Evolutionary conservation across 371 early-diverging fungal genomes (phyloP), one percentile per base, ranked within the genome.

Genomic region (Conidiobolus incongruus): DNA sequence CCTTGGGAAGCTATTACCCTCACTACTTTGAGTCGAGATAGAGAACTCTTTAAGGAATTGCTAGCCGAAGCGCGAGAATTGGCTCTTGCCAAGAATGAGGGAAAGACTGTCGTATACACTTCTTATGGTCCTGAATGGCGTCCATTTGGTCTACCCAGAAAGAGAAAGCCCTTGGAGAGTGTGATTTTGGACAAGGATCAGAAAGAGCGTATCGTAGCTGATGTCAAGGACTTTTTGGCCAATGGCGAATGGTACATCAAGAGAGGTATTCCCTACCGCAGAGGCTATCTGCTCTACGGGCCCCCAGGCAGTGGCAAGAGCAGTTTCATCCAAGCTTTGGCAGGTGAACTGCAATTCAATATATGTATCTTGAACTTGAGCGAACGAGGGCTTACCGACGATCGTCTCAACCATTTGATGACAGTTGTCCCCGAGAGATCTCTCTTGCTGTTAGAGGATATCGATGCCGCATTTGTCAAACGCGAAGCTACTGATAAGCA

Each of bases 271-370:
- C 97, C 97, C 1, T 94, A 95, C 55, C 68, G 97, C 30, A 66
- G 99, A 28, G 99, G 99, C 1, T 98, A 98, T 56, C 57, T 98
- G 41, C 66, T 99, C 2, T 81, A 95, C 58, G 99, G 99, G 1
- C 93, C 95, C 22, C 99, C 99, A 0, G 99, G 99, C 11, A 89
- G 88, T 19, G 99, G 99, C 19, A 99, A 99, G 57, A 92, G 90
- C 31, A 77, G 82, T 45, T 98, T 93, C 52, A 97, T 98, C 35
- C 87, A 85, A 53, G 92, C 97, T 2, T 64, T 98, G 26, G 94
- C 96, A 23, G 94, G 87, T 45, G 80, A 84, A 41, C 70, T 82
- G 39, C 91, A 77, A 32, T 75, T 80, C 60, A 94, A 87, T 61
- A 95, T 92, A 41, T 95, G 77, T 63, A 81, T 87, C 35, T 70